A percentile compares a stretch with the other conserved stretches of the same genome.
These are phyloP conservation scores for Cucurbita argyrosperma DNA, from an alignment of 306 rosid genomes.

Conservation along the genomic window DNA sequence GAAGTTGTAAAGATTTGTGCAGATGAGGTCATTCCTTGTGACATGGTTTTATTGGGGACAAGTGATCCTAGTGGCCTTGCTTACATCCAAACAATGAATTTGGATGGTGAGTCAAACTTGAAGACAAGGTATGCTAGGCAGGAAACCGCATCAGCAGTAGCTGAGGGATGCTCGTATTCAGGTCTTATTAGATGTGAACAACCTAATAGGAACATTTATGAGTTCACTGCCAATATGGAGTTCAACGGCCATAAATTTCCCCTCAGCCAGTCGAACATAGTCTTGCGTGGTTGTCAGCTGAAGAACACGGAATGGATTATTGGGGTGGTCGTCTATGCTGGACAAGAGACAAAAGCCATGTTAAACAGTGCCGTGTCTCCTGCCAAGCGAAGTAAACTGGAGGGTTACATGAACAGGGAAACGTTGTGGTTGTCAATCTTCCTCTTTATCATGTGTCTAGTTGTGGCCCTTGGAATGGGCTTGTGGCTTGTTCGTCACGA, in stretches of 20 bases:
- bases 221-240: slow-evolving; percentile 87
- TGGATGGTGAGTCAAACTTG: slow-evolving; percentile 97
- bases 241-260: slow-evolving; percentile 47
- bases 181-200: slow-evolving; percentile 81
- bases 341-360: slow-evolving; percentile 98
- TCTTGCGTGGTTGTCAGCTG: slow-evolving; percentile 92
- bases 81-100: slow-evolving; percentile 91
- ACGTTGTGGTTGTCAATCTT: slow-evolving; percentile 78
- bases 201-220: slow-evolving; percentile 86
- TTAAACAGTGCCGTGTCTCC: slow-evolving; percentile 87
- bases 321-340: slow-evolving; percentile 97
- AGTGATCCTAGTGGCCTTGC: slow-evolving; percentile 96
- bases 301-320: slow-evolving; percentile 91
- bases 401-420: slow-evolving; percentile 84
- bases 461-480: slow-evolving; percentile 77
- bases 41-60: slow-evolving; percentile 90
- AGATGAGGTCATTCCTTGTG: slow-evolving; percentile 81
- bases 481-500: slow-evolving; percentile 66
- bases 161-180: slow-evolving; percentile 32
- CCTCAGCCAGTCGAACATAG: slow-evolving; percentile 84
- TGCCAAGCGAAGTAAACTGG: slow-evolving; percentile 82
- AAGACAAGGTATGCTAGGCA: slow-evolving; percentile 94
- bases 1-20: slow-evolving; percentile 76
- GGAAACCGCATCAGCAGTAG: slow-evolving; percentile 51
- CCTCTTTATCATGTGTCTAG: slow-evolving; percentile 69